phyloP scores from a whole-genome alignment of 345 rosid genomes.

The Citrus sp. region DNA sequence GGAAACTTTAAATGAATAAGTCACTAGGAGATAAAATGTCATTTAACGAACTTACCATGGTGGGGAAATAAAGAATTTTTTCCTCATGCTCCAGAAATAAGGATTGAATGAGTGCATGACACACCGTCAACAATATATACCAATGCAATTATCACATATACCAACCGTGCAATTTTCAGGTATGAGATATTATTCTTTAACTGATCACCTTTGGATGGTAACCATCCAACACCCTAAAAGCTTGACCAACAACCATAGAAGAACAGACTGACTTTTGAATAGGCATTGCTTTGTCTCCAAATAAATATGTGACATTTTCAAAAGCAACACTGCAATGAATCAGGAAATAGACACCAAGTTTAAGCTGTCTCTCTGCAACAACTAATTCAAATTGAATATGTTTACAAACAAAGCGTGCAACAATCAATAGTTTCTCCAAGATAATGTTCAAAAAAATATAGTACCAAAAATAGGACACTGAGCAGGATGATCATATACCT shows the following conservation, averaged over 20 bases:
- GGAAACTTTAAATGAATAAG: not conserved
- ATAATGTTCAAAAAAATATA: not conserved
- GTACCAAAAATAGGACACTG: not conserved
- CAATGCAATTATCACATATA: not conserved
- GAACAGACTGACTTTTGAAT: not conserved
- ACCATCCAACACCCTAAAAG: not conserved
- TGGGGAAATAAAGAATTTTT: not conserved
- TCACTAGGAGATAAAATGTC: not conserved
- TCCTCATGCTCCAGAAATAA: not conserved
- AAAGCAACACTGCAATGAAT: not conserved
- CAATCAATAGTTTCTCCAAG: not conserved
- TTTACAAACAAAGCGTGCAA: not conserved
- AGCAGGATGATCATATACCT: slow-evolving; percentile 48
- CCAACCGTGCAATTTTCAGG: not conserved
- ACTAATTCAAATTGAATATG: not conserved
- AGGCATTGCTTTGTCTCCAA: not conserved
- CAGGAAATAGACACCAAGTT: not conserved
- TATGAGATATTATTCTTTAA: not conserved
- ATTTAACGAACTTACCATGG: not conserved
- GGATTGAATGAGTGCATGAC: not conserved
- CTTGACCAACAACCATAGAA: not conserved
- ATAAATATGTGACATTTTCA: not conserved
- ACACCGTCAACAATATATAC: not conserved
- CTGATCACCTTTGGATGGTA: not conserved
- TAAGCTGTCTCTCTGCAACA: not conserved